phyloP scores from a whole-genome alignment of 164 flowering plant genomes.

The Cinnamomum micranthum region DNA sequence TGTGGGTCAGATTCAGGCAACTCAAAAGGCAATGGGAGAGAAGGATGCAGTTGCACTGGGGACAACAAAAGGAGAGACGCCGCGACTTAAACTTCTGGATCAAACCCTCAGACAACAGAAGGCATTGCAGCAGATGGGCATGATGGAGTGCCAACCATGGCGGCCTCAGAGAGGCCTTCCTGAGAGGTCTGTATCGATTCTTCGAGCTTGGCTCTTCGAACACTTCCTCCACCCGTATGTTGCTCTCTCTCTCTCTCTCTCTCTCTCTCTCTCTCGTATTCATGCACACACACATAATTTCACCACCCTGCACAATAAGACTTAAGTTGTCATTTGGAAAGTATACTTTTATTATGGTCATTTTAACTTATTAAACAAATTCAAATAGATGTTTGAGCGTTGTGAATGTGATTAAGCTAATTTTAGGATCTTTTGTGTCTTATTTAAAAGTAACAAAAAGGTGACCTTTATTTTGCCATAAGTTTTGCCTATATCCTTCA shows the following conservation, averaged over 20 bases:
- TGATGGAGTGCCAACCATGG: constrained; percentile 88
- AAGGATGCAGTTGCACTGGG: constrained; percentile 64
- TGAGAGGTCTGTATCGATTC: constrained; percentile 84
- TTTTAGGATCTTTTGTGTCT: too few species aligned
- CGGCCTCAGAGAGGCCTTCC: constrained; percentile 95
- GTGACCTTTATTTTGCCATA: too few species aligned
- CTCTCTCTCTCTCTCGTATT: constrained; percentile 7
- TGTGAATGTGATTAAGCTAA: too few species aligned
- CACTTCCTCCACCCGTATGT: constrained; percentile 96
- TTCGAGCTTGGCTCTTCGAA: constrained; percentile 97
- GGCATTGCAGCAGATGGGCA: constrained; percentile 71
- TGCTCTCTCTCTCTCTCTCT: constrained; percentile 24
- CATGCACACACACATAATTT: too few species aligned
- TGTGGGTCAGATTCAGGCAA: constrained; percentile 56
- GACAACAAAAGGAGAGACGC: constrained; percentile 67
- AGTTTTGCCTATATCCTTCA: too few species aligned
- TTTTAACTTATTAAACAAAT: too few species aligned
- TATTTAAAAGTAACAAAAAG: too few species aligned
- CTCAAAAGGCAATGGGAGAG: constrained; percentile 70
- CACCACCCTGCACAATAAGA: not conserved
- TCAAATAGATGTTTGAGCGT: too few species aligned
- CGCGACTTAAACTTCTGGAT: constrained; percentile 66
- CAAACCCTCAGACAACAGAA: constrained; percentile 71
- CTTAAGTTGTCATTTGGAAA: not conserved
- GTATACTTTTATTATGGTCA: not conserved